phyloP scores from a whole-genome alignment of 1,284 basidiomycete genomes.

The Microbotryum saponariae region DNA sequence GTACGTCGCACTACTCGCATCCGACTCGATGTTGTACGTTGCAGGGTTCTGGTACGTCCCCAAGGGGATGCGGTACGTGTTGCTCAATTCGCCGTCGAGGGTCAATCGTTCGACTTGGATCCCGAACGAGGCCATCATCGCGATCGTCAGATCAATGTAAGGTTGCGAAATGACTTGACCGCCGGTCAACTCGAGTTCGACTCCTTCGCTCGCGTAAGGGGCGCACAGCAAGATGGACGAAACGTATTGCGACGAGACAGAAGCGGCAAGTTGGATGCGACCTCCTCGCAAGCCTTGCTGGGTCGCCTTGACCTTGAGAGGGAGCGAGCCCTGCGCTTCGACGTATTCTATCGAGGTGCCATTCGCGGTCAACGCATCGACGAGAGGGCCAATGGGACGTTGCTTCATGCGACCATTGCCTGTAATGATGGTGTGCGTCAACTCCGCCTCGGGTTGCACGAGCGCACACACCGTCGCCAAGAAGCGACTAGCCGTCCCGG shows the following conservation, averaged over 20 bases:
- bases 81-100: slow-evolving; percentile 55
- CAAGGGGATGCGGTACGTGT: slow-evolving; percentile 82
- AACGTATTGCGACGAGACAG: slow-evolving; percentile 96
- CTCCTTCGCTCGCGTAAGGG: slow-evolving; percentile 74
- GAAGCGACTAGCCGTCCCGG: slow-evolving; percentile 96
- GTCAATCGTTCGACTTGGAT: slow-evolving; percentile 63
- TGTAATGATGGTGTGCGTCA: slow-evolving; percentile 67
- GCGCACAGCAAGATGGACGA: slow-evolving; percentile 93
- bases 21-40: slow-evolving; percentile 85
- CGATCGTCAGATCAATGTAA: slow-evolving; percentile 99
- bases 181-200: slow-evolving; percentile 82
- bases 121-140: slow-evolving; percentile 96
- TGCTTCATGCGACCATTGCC: slow-evolving; percentile 99
- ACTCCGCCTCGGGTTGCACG: slow-evolving; percentile 45
- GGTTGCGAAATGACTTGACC: slow-evolving; percentile 96
- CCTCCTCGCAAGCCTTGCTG: slow-evolving; percentile 66
- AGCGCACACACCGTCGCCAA: slow-evolving; percentile 91
- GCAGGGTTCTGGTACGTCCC: slow-evolving; percentile 70
- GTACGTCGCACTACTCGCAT: slow-evolving; percentile 93
- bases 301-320: slow-evolving; percentile 74
- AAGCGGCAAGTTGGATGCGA: slow-evolving; percentile 79
- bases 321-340: slow-evolving; percentile 76
- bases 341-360: slow-evolving; percentile 71
- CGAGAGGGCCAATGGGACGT: slow-evolving; percentile 86
- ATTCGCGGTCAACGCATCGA: slow-evolving; percentile 78